phyloP scores from a whole-genome alignment of 2,329 filamentous ascomycete genomes.

The Podosphaera fusca region DNA sequence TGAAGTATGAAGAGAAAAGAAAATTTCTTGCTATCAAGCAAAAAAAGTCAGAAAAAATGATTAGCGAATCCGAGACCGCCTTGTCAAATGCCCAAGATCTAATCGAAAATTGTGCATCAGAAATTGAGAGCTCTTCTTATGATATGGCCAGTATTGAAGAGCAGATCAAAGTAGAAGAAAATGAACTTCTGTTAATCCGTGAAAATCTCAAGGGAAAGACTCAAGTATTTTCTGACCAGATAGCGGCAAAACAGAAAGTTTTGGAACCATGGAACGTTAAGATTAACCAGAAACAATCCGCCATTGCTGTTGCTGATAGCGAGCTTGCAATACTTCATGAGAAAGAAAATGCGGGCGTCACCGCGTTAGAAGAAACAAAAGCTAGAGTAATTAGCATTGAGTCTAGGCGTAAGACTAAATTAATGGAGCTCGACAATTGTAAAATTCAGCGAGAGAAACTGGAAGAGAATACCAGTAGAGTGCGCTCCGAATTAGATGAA shows the following conservation, averaged over 20 bases:
- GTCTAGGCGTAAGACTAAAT: constrained; percentile 46
- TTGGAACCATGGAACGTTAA: constrained; percentile 93
- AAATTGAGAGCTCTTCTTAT: constrained; percentile 53
- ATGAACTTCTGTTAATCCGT: constrained; percentile 60
- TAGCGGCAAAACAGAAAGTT: constrained; percentile 75
- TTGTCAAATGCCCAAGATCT: constrained; percentile 53
- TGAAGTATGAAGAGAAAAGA: constrained; percentile 94
- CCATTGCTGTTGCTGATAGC: constrained; percentile 82
- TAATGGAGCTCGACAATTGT: constrained; percentile 51
- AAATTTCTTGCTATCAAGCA: constrained; percentile 82
- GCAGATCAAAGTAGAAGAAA: constrained; percentile 55
- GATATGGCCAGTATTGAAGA: constrained; percentile 58
- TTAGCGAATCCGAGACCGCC: constrained; percentile 52
- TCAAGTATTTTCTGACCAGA: constrained; percentile 79
- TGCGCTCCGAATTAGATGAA: constrained; percentile 49
- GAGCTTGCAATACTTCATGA: constrained; percentile 82
- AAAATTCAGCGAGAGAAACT: constrained; percentile 48
- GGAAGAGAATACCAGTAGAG: constrained; percentile 49
- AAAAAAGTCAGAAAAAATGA: constrained; percentile 83
- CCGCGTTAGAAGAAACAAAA: constrained; percentile 63
- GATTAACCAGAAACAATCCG: constrained; percentile 87
- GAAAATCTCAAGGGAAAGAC: constrained; percentile 88
- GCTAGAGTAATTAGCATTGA: constrained; percentile 55
- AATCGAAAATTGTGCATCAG: constrained; percentile 52
- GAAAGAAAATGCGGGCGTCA: constrained; percentile 66